Evolutionary conservation across 1,284 basidiomycete genomes (phyloP), one percentile per base, ranked within the genome.

Genomic region (Ceratobasidium sp.): DNA sequence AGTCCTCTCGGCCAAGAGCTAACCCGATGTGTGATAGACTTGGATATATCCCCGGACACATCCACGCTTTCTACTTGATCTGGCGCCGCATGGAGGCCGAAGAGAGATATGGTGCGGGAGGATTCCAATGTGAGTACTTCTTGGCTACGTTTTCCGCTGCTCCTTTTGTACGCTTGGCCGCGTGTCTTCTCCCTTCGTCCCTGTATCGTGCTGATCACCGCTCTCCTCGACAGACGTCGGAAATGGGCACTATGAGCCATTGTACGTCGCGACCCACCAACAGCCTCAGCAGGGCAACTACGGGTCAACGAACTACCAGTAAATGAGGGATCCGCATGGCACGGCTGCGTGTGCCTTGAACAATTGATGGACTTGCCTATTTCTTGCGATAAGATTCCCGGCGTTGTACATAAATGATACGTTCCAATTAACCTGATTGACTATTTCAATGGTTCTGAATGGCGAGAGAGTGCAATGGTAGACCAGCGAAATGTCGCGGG

Each of bases 21-120:
- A 22, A 32, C 31, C 3, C 22, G 3, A 31, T 22, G n/a, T 34
- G 22, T 17, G 20, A 20, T 43, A 71, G 77, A 17, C 72, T 75
- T 12, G 77, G 75, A 70, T 75, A 73, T 58, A 69, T 75, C 58
- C 78, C 78, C 1, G 81, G 81, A 3, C 80, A 81, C 72, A 73
- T 82, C 31, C 80, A 82, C 73, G 79, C 79, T 6, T 81, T 82
- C 77, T 82, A 87, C 87, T 81, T 89, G 52, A 88, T 89, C 70
- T 89, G 89, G 79, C 88, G 85, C 81, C 86, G 87, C 80, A 91
- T 91, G 80, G 83, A 89, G 74, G 91, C 91, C 0, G 90, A 93
- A 75, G 90, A 92, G 74, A 81, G 83, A 58, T 92, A 88, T 76
- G 90, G 90, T 4, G 77, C 77, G 4, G 87, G 86, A 31, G 88